Evolutionary conservation across 2,329 filamentous ascomycete genomes (phyloP).

Genomic region (Penicillium frequentans): DNA sequence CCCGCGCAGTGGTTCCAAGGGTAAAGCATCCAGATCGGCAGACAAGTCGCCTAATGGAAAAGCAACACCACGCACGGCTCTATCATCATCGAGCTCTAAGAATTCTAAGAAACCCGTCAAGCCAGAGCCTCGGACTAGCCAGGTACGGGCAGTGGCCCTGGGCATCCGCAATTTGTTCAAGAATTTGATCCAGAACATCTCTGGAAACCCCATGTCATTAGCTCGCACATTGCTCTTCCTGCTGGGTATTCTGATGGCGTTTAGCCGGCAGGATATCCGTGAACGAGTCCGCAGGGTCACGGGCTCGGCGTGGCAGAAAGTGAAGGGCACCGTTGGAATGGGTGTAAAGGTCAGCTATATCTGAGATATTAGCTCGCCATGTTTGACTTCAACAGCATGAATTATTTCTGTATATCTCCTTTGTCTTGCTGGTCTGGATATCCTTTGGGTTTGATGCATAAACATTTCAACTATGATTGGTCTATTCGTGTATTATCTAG

Average conservation of each 20-base stretch:
- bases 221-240: conserved; percentile 73
- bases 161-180: conserved; percentile 52
- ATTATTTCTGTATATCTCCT: conserved; percentile 13
- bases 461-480: conserved; percentile 17
- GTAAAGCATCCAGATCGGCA: conserved; percentile 24
- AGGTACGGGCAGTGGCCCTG: conserved; percentile 45
- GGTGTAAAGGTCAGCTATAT: conserved; percentile 98
- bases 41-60: conserved; percentile 29
- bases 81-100: conserved; percentile 36
- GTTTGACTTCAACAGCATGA: conserved; percentile 11
- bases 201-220: conserved; percentile 56
- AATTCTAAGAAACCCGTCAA: conserved; percentile 41
- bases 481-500: conserved; percentile 15
- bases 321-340: conserved; percentile 86
- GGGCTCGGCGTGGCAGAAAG: conserved; percentile 73
- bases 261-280: conserved; percentile 73
- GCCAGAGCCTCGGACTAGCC: conserved; percentile 31
- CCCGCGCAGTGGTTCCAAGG: conserved; percentile 34
- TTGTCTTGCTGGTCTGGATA: conserved; percentile 12
- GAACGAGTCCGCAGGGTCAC: conserved; percentile 71
- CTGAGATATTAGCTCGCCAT: conserved; percentile 40
- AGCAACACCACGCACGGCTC: conserved; percentile 29
- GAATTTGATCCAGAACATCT: conserved; percentile 53
- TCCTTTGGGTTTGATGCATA: conserved; percentile 12
- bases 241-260: conserved; percentile 71